Conservation (phyloP, 164 flowering plant genomes). For the Amborella trichopoda region DNA sequence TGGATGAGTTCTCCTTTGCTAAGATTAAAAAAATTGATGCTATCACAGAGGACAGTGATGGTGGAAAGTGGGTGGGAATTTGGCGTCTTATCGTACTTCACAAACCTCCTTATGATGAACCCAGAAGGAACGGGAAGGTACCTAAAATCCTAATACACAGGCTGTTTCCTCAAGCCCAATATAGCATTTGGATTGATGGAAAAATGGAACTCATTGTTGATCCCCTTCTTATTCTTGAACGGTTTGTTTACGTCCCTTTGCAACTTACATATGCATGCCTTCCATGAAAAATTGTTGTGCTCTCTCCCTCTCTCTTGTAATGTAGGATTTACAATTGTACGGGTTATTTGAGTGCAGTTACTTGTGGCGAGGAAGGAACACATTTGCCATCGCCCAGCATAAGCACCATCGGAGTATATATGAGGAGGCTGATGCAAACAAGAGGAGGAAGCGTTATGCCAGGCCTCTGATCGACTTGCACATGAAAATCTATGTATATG, state of each 20-base stretch:
- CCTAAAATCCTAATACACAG: slow-evolving; percentile 93
- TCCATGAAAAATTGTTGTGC: too few relatives aligned
- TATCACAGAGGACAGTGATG: slow-evolving; percentile 44
- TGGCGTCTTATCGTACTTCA: slow-evolving; percentile 77
- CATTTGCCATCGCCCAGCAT: slow-evolving; percentile 95
- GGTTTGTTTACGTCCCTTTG: too few relatives aligned
- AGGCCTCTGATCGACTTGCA: slow-evolving; percentile 92
- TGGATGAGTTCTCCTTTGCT: slow-evolving; percentile 67
- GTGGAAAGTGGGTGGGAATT: slow-evolving; percentile 86
- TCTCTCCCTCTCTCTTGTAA: too few relatives aligned
- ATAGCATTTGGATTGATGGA: slow-evolving; percentile 99
- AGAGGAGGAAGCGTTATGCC: slow-evolving; percentile 94
- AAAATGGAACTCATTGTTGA: slow-evolving; percentile 97
- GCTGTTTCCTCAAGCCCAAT: slow-evolving; percentile 80
- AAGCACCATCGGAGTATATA: slow-evolving; percentile 85
- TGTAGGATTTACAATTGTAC: too few relatives aligned
- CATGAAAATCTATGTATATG: slow-evolving; percentile 77
- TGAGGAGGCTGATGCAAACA: slow-evolving; percentile 96
- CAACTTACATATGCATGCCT: too few relatives aligned
- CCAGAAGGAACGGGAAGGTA: slow-evolving; percentile 94
- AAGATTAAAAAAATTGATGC: slow-evolving; percentile 64
- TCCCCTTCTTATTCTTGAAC: slow-evolving; percentile 84
- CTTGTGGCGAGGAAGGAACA: slow-evolving; percentile 93
- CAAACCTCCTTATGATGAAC: slow-evolving; percentile 89
- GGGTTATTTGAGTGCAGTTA: too few relatives aligned